phyloP scores from a whole-genome alignment of 345 rosid species.

The Gossypium australe region DNA sequence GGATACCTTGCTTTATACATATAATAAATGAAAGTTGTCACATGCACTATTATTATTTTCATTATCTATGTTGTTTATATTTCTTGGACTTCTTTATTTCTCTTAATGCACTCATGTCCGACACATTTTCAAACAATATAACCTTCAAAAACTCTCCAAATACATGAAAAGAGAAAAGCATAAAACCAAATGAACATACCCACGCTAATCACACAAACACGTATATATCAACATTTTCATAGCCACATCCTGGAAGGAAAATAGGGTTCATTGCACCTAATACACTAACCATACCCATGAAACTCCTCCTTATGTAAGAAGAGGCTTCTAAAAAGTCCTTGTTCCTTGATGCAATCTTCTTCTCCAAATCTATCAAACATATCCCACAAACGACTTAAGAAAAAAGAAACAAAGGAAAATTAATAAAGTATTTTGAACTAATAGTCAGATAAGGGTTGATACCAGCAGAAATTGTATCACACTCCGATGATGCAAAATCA shows the following conservation, averaged over 20 bases:
- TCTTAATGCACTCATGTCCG: not conserved
- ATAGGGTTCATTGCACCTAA: conserved; percentile 5
- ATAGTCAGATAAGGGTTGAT: not conserved
- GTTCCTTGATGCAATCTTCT: conserved; percentile 31
- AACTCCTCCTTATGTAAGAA: conserved; percentile 49
- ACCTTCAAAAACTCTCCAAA: not conserved
- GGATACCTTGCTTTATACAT: conserved; percentile 13
- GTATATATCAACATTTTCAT: conserved; percentile 7
- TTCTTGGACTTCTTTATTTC: not conserved
- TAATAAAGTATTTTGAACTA: not conserved
- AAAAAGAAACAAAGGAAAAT: not conserved
- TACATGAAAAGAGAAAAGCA: not conserved
- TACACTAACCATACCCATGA: conserved; percentile 48
- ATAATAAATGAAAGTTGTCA: conserved; percentile 1
- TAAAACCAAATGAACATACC: not conserved
- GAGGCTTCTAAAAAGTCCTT: conserved; percentile 45
- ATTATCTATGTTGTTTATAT: too few species aligned
- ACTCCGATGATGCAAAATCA: conserved; percentile 18
- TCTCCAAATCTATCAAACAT: conserved; percentile 41
- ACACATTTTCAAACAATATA: not conserved
- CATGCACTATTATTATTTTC: not conserved
- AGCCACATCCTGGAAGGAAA: not conserved
- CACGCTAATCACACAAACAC: not conserved
- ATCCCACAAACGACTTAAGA: not conserved
- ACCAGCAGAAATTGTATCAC: conserved; percentile 31